Evolutionary conservation across 148 eudicot species (phyloP).

Genomic region (Rhododendron mucronatum): DNA sequence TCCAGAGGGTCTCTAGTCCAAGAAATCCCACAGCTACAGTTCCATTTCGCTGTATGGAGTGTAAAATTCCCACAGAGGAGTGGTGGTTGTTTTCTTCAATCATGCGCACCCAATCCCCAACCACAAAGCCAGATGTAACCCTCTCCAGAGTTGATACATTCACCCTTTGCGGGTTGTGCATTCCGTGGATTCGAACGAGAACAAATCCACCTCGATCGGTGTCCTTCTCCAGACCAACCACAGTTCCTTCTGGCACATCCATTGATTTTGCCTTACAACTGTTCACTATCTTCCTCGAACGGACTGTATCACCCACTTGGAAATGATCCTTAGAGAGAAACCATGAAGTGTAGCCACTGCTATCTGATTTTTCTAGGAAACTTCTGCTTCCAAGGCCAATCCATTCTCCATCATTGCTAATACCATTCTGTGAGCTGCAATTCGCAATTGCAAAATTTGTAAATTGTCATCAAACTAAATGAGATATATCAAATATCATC

Average conservation of each 20-base stretch:
- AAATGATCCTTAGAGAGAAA: constrained; percentile 66
- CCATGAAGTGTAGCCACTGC: constrained; percentile 55
- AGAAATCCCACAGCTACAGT: constrained; percentile 51
- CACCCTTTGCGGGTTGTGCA: constrained; percentile 61
- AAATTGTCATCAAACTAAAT: background rate
- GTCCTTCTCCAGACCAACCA: constrained; percentile 55
- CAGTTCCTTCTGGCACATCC: constrained; percentile 69
- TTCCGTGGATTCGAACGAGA: constrained; percentile 56
- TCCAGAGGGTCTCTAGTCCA: constrained; percentile 76
- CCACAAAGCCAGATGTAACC: constrained; percentile 65
- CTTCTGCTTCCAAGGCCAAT: constrained; percentile 30
- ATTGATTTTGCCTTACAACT: constrained; percentile 41
- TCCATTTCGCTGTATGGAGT: constrained; percentile 64
- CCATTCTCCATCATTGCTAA: constrained; percentile 43
- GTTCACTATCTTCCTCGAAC: constrained; percentile 55
- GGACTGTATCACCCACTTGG: constrained; percentile 76
- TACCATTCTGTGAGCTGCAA: constrained; percentile 56
- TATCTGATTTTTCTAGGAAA: constrained; percentile 22
- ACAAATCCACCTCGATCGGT: constrained; percentile 41
- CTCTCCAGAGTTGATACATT: constrained; percentile 55
- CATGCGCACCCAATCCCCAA: constrained; percentile 82
- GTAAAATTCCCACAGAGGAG: constrained; percentile 66
- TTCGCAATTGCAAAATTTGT: background rate
- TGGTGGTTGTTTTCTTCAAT: constrained; percentile 44
- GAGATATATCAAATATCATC: background rate